Conservation (phyloP, 495 filamentous ascomycete genomes). For the Hypoxylon crocopeplum region DNA sequence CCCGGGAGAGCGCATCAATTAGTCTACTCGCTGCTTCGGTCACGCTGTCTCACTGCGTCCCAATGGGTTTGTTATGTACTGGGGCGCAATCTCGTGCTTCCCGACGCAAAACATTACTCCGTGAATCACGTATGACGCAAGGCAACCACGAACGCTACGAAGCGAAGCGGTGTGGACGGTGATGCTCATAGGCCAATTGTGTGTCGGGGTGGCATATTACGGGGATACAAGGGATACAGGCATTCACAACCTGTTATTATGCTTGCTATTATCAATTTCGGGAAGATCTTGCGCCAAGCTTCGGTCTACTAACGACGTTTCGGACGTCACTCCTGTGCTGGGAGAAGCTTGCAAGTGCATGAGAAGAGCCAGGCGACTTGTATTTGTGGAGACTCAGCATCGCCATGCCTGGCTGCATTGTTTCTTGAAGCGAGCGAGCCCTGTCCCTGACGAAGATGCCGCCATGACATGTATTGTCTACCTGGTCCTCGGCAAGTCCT, state of each 20-base stretch:
- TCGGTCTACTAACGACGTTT: conserved; percentile 11
- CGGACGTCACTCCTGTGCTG: conserved; percentile 9
- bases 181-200: conserved; percentile 41
- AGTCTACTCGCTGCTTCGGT: background rate
- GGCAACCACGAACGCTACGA: conserved; percentile 22
- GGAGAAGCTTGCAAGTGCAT: conserved; percentile 19
- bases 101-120: conserved; percentile 33
- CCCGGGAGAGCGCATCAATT: background rate
- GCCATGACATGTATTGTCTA: conserved; percentile 1
- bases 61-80: conserved; percentile 17
- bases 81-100: conserved; percentile 15
- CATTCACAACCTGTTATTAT: conserved; percentile 1
- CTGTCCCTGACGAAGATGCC: conserved; percentile 21
- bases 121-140: conserved; percentile 39
- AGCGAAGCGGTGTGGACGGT: conserved; percentile 24
- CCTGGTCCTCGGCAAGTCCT: background rate
- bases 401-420: conserved; percentile 23
- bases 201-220: conserved; percentile 16
- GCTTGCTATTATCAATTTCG: conserved; percentile 1
- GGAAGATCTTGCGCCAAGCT: conserved; percentile 18
- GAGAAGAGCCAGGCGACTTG: conserved; percentile 24
- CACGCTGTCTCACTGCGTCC: conserved; percentile 16
- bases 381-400: conserved; percentile 30
- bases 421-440: conserved; percentile 14
- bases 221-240: conserved; percentile 6